These are phyloP conservation scores for Russula griseocarnosa DNA, from an alignment of 768 basidiomycete genomes.

Conservation along the genomic window DNA sequence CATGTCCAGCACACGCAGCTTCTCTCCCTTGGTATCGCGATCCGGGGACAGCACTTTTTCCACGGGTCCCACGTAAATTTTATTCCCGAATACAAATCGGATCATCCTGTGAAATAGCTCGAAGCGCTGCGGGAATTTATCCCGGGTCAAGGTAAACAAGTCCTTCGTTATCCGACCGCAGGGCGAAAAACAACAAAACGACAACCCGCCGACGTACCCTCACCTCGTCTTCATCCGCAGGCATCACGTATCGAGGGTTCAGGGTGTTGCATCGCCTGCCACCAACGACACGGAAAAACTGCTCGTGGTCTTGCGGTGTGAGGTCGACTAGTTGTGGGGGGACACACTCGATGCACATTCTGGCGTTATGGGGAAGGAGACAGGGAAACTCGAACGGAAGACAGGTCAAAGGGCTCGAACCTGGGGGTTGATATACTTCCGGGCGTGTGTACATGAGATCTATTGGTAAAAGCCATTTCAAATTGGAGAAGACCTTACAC, in stretches of 20 bases:
- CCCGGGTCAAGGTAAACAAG: too few species aligned
- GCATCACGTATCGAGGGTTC: conserved; percentile 57
- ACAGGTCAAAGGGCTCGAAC: conserved; percentile 1
- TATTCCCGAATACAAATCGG: conserved; percentile 61
- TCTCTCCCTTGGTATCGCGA: conserved; percentile 31
- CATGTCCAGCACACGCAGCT: conserved; percentile 54
- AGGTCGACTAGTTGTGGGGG: conserved; percentile 39
- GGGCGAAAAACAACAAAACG: too few species aligned
- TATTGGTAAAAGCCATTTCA: conserved; percentile 23
- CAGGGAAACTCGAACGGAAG: conserved; percentile 5
- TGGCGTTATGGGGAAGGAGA: conserved; percentile 26
- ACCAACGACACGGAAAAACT: conserved; percentile 52
- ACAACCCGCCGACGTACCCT: conserved; percentile 40
- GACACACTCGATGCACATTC: conserved; percentile 36
- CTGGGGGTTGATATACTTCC: conserved; percentile 26
- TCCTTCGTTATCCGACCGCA: not conserved
- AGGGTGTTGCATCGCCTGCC: conserved; percentile 54
- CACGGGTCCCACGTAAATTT: conserved; percentile 64
- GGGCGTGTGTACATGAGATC: conserved; percentile 23
- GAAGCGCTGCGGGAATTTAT: conserved; percentile 44
- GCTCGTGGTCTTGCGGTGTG: conserved; percentile 40
- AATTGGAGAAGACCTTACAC: conserved; percentile 23
- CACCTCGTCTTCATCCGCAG: conserved; percentile 63
- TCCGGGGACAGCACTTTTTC: conserved; percentile 46
- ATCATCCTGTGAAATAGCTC: conserved; percentile 60